phyloP scores from a whole-genome alignment of 1,284 basidiomycete species.

The Somion occarium region DNA sequence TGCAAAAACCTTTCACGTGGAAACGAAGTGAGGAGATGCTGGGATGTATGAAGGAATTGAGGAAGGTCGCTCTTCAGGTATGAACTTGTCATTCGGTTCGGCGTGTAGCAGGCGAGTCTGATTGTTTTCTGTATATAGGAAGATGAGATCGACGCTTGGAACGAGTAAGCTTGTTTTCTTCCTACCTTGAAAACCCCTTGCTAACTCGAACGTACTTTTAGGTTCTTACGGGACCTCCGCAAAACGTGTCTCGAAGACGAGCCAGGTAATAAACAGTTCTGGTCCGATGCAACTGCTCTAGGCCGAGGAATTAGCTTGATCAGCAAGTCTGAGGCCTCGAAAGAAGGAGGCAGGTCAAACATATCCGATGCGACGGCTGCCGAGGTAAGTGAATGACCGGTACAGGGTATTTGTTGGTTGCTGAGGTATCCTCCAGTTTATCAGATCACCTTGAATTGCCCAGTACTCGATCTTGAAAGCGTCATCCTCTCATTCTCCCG shows the following conservation, averaged over 20 bases:
- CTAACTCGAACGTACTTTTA: conserved; percentile 6
- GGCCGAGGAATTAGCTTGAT: conserved; percentile 25
- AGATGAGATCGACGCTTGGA: conserved; percentile 78
- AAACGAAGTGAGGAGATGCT: conserved; percentile 65
- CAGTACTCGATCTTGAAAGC: no score
- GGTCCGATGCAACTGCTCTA: conserved; percentile 17
- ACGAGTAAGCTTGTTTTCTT: conserved; percentile 42
- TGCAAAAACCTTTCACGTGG: conserved; percentile 63
- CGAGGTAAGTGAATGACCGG: no score
- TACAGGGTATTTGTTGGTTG: no score
- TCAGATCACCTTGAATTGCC: no score
- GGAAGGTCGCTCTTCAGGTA: conserved; percentile 62
- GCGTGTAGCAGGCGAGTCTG: conserved; percentile 1
- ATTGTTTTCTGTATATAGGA: conserved; percentile 42
- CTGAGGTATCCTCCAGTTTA: no score
- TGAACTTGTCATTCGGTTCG: conserved; percentile 14
- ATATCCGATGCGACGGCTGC: background rate
- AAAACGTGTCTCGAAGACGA: conserved; percentile 3
- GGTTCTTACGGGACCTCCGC: conserved; percentile 20
- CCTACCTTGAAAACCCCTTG: conserved; percentile 4
- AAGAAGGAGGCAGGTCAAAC: background rate
- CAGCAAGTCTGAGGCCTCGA: conserved; percentile 1
- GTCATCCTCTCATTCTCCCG: no score
- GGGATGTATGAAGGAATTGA: conserved; percentile 65
- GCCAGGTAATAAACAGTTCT: conserved; percentile 22